A percentile compares a stretch with the other conserved stretches of the same genome.
Conservation (phyloP, 345 rosid genomes). For the Citropsis articulata region DNA sequence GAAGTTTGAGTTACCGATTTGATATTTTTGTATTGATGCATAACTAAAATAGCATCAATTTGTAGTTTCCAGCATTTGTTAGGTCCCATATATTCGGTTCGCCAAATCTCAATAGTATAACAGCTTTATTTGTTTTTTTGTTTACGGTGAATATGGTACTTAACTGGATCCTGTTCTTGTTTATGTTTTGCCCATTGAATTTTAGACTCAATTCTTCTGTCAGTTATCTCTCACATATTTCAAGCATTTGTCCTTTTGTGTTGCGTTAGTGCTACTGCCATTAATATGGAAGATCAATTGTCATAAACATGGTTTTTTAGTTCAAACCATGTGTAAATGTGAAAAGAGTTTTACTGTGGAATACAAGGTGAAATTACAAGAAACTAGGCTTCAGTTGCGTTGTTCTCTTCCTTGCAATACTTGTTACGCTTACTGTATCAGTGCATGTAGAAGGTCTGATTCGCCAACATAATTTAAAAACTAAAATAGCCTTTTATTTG, state of each 20-base stretch:
- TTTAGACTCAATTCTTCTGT: neutral
- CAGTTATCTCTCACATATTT: neutral
- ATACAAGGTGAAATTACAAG: too few relatives aligned
- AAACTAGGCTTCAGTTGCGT: too few relatives aligned
- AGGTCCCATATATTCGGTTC: neutral
- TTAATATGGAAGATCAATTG: too few relatives aligned
- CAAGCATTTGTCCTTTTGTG: neutral
- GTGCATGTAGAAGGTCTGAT: too few relatives aligned
- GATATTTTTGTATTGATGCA: slow-evolving; percentile 13
- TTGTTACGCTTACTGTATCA: too few relatives aligned
- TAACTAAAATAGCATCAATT: slow-evolving; percentile 12
- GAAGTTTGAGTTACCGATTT: slow-evolving; percentile 12
- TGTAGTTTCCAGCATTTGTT: slow-evolving; percentile 19
- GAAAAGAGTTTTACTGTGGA: too few relatives aligned
- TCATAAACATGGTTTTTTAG: too few relatives aligned
- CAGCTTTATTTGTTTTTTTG: slow-evolving; percentile 10
- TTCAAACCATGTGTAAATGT: too few relatives aligned
- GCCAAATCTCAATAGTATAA: neutral
- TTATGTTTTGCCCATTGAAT: neutral
- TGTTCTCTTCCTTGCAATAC: too few relatives aligned
- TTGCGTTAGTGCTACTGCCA: too few relatives aligned
- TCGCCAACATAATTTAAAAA: too few relatives aligned
- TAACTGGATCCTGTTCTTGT: neutral
- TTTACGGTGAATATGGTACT: neutral
- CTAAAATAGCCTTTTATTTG: too few relatives aligned